Evolutionary conservation across 2,329 filamentous ascomycete genomes (phyloP).

Genomic region (Colletotrichum ledebouriae): DNA sequence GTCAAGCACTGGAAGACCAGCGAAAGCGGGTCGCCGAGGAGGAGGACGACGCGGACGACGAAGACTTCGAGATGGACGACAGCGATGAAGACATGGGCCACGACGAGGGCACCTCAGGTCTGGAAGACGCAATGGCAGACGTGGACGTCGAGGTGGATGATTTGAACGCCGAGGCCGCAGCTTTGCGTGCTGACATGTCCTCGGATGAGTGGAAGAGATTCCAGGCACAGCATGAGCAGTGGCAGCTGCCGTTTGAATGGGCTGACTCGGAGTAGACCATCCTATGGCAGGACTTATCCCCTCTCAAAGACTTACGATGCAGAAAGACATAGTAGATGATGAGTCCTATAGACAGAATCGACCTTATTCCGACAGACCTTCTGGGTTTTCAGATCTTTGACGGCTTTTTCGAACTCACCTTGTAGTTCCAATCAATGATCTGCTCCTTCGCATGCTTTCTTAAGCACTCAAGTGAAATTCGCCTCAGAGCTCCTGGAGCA

Average conservation of each 20-base stretch:
- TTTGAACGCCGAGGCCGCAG: conserved; percentile 29
- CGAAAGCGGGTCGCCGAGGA: conserved; percentile 13
- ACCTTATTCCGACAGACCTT: no score
- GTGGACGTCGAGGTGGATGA: conserved; percentile 41
- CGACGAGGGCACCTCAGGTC: not conserved
- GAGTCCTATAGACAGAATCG: no score
- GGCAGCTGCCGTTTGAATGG: conserved; percentile 26
- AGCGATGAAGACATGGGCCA: conserved; percentile 27
- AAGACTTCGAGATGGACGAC: conserved; percentile 29
- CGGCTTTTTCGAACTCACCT: no score
- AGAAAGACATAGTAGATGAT: no score
- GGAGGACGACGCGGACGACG: conserved; percentile 34
- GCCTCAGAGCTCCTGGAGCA: not conserved
- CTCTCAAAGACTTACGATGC: no score
- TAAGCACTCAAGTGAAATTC: conserved; percentile 4
- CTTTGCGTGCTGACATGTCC: conserved; percentile 30
- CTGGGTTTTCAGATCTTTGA: no score
- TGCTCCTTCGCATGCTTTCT: conserved; percentile 5
- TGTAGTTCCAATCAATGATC: not conserved
- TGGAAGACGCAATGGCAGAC: conserved; percentile 34
- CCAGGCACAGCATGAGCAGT: not conserved
- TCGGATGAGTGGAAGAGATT: conserved; percentile 35
- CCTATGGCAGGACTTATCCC: not conserved
- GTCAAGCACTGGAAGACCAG: conserved; percentile 12
- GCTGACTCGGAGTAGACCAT: conserved; percentile 25